Base-by-base conservation (phyloP, 768 basidiomycete species). In the Tremella fuciformis region DNA sequence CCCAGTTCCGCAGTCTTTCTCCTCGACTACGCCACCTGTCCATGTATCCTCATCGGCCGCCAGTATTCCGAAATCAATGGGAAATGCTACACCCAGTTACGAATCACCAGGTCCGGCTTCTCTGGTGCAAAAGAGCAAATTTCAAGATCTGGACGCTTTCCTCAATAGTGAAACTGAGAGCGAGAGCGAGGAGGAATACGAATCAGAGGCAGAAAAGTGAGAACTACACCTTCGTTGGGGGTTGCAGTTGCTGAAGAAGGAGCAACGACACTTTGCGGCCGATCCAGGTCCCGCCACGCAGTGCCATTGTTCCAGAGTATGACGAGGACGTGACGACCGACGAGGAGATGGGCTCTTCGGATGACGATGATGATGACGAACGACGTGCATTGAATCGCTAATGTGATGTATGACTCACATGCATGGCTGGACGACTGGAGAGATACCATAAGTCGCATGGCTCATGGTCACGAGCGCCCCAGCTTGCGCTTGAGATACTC, bases 401-500 rank as follows among this genome's bases (percentile, higher is more conserved):
- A 46, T 18, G 15, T 4, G 6, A 46, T 46, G 6, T 46, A 46
- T n/a, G 16, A 6, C 42, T 46, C 42, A 22, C 22, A n/a, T 46
- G 22, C 6, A 18, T 46, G 42, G 22, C 4, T 46, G 42, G 18
- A 46, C 16, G 42, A 18, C 7, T 15, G 16, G n/a, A 46, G 42
- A 4, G 42, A 46, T 46, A 15, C n/a, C n/a, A n/a, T n/a, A n/a
- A n/a, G n/a, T n/a, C n/a, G n/a, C n/a, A n/a, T n/a, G n/a, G 42
- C 22, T 46, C 39, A 39, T 47, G 26, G 25, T 1, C 34, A 52
- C n/a, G 51, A 3, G 3, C 38, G 13, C 8, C 51, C 66, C 50
- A 76, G 52, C 60, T 64, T 60, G 51, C 60, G 47, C 64, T 74
- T 76, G 58, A 91, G 71, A 84, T 86, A 91, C 22, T 76, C 72